phyloP scores from a whole-genome alignment of 2,329 filamentous ascomycete species.

The Drechslerella dactyloides region DNA sequence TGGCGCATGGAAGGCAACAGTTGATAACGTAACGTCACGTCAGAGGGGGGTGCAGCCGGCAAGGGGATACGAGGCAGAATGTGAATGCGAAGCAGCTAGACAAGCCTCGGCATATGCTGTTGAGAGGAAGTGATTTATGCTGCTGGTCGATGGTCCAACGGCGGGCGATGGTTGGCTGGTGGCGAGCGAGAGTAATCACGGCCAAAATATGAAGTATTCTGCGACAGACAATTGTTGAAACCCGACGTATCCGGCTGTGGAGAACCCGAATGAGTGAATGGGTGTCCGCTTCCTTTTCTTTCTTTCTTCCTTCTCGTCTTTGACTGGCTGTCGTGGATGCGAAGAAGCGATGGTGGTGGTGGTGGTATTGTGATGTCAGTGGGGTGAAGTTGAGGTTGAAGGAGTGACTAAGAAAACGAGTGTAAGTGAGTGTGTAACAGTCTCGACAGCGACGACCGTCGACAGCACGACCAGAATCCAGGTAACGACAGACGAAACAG shows the following conservation, averaged over 20 bases:
- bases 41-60: neutral
- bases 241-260: neutral
- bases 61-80: neutral
- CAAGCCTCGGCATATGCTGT: neutral
- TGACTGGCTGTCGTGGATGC: too few relatives aligned
- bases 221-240: neutral
- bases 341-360: too few relatives aligned
- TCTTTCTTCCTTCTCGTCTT: neutral
- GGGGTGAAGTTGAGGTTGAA: conserved; percentile 11
- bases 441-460: too few relatives aligned
- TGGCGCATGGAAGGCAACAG: conserved; percentile 36
- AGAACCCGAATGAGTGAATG: neutral
- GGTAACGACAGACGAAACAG: too few relatives aligned
- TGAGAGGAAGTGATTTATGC: conserved; percentile 1
- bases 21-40: conserved; percentile 1
- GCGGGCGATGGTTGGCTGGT: neutral
- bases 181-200: too few relatives aligned
- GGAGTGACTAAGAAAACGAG: conserved; percentile 8
- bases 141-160: conserved; percentile 1
- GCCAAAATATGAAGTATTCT: neutral
- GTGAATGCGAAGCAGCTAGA: neutral
- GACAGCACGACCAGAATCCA: too few relatives aligned
- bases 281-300: neutral
- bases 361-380: too few relatives aligned
- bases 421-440: too few relatives aligned